Conservation (phyloP, 2,329 filamentous ascomycete genomes). For the Didymosphaeria variabile region DNA sequence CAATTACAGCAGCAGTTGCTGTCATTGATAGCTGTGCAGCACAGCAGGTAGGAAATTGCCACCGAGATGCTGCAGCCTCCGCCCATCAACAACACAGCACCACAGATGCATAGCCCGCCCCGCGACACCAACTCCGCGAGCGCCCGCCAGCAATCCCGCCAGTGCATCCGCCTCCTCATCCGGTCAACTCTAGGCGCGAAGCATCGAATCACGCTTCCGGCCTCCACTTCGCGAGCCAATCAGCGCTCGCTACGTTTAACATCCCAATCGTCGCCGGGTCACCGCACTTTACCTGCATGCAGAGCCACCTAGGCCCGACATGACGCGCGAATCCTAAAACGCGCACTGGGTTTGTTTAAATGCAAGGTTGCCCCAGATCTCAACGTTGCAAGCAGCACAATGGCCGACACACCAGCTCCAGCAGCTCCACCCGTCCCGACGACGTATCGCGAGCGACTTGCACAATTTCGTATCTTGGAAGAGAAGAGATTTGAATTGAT, state of each 20-base stretch:
- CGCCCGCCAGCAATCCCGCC: constrained; percentile 34
- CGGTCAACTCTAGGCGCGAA: constrained; percentile 36
- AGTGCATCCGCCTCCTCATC: constrained; percentile 29
- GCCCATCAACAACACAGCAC: neutral
- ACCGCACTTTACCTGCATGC: constrained; percentile 46
- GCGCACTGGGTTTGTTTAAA: constrained; percentile 38
- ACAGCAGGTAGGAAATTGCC: neutral
- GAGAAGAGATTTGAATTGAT: constrained; percentile 49
- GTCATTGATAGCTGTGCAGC: neutral
- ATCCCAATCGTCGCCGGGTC: constrained; percentile 41
- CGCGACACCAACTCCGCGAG: constrained; percentile 16
- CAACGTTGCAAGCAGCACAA: constrained; percentile 21
- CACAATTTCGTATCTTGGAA: constrained; percentile 48
- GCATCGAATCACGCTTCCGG: constrained; percentile 39
- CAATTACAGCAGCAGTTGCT: too few species aligned
- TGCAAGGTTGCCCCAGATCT: constrained; percentile 37
- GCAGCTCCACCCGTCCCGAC: constrained; percentile 25
- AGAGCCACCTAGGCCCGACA: constrained; percentile 39
- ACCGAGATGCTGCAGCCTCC: neutral
- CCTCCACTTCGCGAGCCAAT: constrained; percentile 43
- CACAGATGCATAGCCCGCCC: constrained; percentile 13
- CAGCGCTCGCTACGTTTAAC: constrained; percentile 47
- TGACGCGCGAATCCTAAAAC: constrained; percentile 36
- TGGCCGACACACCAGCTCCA: constrained; percentile 31
- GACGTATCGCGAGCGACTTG: constrained; percentile 45